A percentile compares a stretch with the other conserved stretches of the same genome.
Conservation (phyloP, 1,284 basidiomycete genomes). For the Tylopilus orsonianus region DNA sequence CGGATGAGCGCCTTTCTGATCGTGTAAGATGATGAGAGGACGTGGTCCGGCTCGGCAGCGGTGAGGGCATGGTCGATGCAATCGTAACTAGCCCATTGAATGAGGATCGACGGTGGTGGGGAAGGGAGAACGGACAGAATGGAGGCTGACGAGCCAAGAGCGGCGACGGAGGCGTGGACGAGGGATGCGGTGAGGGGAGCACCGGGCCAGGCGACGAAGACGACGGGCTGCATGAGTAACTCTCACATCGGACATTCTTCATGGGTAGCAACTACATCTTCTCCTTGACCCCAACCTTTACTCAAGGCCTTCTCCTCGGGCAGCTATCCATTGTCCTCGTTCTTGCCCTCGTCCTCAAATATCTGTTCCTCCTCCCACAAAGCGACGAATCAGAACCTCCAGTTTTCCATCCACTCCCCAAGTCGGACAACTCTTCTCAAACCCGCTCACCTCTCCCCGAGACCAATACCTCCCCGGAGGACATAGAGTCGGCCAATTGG, state of each 20-base stretch:
- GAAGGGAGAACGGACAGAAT: conserved; percentile 30
- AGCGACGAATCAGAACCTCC: conserved; percentile 52
- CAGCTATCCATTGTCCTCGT: conserved; percentile 76
- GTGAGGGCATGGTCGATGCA: conserved; percentile 76
- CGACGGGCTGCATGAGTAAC: conserved; percentile 28
- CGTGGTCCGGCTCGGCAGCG: conserved; percentile 42
- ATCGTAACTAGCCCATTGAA: conserved; percentile 86
- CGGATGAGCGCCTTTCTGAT: conserved; percentile 94
- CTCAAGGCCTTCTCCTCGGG: conserved; percentile 77
- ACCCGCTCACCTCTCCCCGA: conserved; percentile 35
- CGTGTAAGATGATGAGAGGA: conserved; percentile 83
- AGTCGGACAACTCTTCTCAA: conserved; percentile 41
- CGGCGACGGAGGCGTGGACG: conserved; percentile 60
- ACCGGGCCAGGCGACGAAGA: conserved; percentile 72
- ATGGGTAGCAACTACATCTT: conserved; percentile 68
- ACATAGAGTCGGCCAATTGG: conserved; percentile 71
- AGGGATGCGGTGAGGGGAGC: conserved; percentile 76
- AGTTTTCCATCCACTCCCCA: conserved; percentile 57
- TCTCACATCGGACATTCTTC: too few species aligned
- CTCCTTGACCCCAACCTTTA: conserved; percentile 78
- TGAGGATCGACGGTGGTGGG: conserved; percentile 30
- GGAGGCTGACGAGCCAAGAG: conserved; percentile 36
- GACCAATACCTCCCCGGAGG: conserved; percentile 21
- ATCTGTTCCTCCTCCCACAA: conserved; percentile 76
- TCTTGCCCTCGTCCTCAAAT: conserved; percentile 71